Conservation (phyloP, 2,329 filamentous ascomycete genomes). For the Calonectria pteridis region DNA sequence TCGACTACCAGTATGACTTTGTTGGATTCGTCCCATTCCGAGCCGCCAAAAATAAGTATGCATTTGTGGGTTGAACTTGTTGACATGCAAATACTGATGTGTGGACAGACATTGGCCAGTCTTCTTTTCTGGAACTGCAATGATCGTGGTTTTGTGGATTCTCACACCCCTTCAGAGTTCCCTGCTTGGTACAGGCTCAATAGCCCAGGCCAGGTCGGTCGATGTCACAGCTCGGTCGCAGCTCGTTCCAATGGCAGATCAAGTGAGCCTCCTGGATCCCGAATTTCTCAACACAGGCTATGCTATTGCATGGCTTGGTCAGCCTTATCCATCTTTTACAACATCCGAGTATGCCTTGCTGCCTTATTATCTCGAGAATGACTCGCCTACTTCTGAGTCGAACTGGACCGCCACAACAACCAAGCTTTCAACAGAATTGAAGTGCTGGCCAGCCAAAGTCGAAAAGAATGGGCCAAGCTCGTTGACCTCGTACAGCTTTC, state of each 20-base stretch:
- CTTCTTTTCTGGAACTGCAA: conserved; percentile 59
- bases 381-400: conserved; percentile 7
- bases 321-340: conserved; percentile 58
- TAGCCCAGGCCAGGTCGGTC: conserved; percentile 37
- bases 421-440: conserved; percentile 52
- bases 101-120: conserved; percentile 64
- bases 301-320: conserved; percentile 59
- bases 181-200: conserved; percentile 58
- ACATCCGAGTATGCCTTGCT: conserved; percentile 55
- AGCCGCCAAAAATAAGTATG: conserved; percentile 47
- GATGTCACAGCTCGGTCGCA: conserved; percentile 21
- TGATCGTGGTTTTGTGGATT: conserved; percentile 66
- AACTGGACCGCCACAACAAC: conserved; percentile 48
- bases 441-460: conserved; percentile 51
- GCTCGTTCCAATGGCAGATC: conserved; percentile 38
- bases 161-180: conserved; percentile 68
- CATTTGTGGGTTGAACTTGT: conserved; percentile 31
- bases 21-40: conserved; percentile 48
- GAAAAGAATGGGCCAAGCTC: not conserved
- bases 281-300: conserved; percentile 60
- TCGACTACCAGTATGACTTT: conserved; percentile 65
- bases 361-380: conserved; percentile 52
- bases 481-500: conserved; percentile 41
- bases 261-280: conserved; percentile 43
- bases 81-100: not conserved